Conservation (phyloP, 106 monocot species). For the Platanthera zijinensis region DNA sequence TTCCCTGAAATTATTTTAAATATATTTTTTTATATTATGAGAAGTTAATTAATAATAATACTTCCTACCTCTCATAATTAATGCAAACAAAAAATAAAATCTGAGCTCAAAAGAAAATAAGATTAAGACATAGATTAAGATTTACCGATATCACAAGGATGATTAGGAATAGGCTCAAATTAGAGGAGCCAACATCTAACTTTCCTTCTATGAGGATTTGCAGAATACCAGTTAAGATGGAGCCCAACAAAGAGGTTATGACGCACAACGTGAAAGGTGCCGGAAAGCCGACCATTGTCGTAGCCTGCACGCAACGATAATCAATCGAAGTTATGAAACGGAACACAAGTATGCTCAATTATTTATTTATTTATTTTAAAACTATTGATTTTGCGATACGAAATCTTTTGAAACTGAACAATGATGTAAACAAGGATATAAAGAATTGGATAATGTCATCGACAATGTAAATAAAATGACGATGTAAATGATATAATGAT, state of each 20-base stretch:
- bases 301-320: constrained; percentile 32
- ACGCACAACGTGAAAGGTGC: constrained; percentile 54
- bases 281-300: constrained; percentile 38
- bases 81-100: background rate
- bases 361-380: too few relatives aligned
- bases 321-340: background rate
- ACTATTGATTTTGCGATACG: too few relatives aligned
- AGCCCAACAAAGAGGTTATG: constrained; percentile 28
- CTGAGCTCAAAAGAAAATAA: background rate
- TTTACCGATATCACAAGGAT: constrained; percentile 34
- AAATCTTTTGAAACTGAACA: too few relatives aligned
- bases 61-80: too few relatives aligned
- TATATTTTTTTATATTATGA: background rate
- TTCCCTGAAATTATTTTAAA: constrained; percentile 16
- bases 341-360: background rate
- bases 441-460: too few relatives aligned
- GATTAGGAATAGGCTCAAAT: constrained; percentile 15
- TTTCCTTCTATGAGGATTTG: constrained; percentile 36
- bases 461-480: too few relatives aligned
- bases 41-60: background rate
- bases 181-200: constrained; percentile 22
- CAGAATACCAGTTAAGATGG: constrained; percentile 30
- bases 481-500: too few relatives aligned
- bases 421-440: too few relatives aligned
- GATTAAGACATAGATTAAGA: background rate